Evolutionary conservation across 176 grass and related monocot genomes (phyloP).

Genomic region (Oryza meridionalis): DNA sequence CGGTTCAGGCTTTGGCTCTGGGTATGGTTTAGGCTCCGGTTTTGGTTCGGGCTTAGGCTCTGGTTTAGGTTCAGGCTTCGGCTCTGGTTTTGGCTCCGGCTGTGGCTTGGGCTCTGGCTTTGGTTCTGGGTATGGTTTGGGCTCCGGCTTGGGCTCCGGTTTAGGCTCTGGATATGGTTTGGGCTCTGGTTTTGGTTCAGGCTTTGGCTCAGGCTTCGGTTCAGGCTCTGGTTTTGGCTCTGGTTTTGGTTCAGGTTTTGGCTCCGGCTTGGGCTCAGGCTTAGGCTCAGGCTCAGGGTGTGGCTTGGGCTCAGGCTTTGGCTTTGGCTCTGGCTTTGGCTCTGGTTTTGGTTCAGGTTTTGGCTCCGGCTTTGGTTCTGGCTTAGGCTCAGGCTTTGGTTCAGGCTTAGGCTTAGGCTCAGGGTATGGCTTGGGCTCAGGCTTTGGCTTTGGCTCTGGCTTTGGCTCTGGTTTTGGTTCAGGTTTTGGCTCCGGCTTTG

Average conservation of each 20-base stretch:
- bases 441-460: neutral
- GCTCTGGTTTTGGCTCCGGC: too few species aligned
- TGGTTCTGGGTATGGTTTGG: neutral
- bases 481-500: neutral
- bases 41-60: neutral
- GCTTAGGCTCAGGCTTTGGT: too few species aligned
- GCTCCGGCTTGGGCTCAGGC: rapidly evolving
- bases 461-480: neutral
- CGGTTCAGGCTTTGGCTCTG: neutral
- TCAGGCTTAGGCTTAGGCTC: too few species aligned
- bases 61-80: too few species aligned
- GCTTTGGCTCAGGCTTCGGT: neutral
- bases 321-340: too few species aligned
- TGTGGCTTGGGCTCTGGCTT: neutral
- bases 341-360: too few species aligned
- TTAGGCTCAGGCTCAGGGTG: too few species aligned
- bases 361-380: too few species aligned
- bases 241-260: too few species aligned
- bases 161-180: neutral
- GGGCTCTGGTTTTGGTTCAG: neutral
- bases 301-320: too few species aligned
- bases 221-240: too few species aligned
- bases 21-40: neutral
- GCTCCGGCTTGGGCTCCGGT: neutral
- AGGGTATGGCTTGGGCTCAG: too few species aligned